A percentile compares a stretch with the other conserved stretches of the same genome.
phyloP scores from a whole-genome alignment of 2,329 filamentous ascomycete species.

The Fusarium fracticaudum region DNA sequence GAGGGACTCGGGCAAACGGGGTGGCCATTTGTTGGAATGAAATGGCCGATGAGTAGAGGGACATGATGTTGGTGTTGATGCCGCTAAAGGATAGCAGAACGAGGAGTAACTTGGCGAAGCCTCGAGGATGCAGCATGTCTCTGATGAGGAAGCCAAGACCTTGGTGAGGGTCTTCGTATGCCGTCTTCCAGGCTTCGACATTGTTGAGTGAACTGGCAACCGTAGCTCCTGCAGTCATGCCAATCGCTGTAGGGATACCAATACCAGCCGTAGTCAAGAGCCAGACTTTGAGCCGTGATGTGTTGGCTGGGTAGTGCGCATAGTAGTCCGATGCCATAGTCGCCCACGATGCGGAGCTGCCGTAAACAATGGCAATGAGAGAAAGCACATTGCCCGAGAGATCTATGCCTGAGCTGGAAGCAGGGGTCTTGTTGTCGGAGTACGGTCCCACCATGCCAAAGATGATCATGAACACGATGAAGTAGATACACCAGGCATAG shows the following conservation, averaged over 20 bases:
- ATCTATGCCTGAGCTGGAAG: not conserved
- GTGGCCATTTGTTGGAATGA: slow-evolving; percentile 6
- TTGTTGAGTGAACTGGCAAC: slow-evolving; percentile 5
- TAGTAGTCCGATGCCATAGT: slow-evolving; percentile 12
- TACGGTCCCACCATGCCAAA: slow-evolving; percentile 7
- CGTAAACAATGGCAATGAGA: not conserved
- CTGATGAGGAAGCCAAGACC: slow-evolving; percentile 6
- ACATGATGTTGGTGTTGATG: slow-evolving; percentile 13
- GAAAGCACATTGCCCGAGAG: slow-evolving; percentile 6
- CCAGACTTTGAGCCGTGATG: not conserved
- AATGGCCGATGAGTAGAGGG: slow-evolving; percentile 4
- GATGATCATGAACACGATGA: slow-evolving; percentile 2
- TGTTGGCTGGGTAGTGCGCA: slow-evolving; percentile 1
- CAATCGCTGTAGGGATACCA: slow-evolving; percentile 2
- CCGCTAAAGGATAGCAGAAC: slow-evolving; percentile 1
- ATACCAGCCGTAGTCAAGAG: not conserved
- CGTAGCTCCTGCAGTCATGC: slow-evolving; percentile 4
- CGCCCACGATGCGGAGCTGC: slow-evolving; percentile 1
- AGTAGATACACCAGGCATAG: slow-evolving; percentile 4
- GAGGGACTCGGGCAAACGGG: not conserved
- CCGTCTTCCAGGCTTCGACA: not conserved
- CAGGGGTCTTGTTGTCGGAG: not conserved
- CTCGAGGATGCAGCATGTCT: slow-evolving; percentile 1
- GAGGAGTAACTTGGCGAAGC: not conserved
- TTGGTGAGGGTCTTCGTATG: not conserved